phyloP scores from a whole-genome alignment of 129 eudicot genomes.

The Saussurea involucrata region DNA sequence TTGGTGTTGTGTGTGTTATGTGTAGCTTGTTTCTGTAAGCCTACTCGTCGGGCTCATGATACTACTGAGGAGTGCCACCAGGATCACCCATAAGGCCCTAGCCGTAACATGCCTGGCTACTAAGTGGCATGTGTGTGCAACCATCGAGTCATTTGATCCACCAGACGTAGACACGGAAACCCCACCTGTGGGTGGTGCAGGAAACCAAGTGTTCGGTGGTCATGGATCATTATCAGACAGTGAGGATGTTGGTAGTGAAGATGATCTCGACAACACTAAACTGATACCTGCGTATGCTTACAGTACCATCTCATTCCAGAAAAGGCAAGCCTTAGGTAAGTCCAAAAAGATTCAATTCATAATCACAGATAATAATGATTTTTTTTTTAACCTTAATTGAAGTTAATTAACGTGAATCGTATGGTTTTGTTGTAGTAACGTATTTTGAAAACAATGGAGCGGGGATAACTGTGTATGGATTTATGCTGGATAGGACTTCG shows the following conservation, averaged over 20 bases:
- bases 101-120: conserved; percentile 82
- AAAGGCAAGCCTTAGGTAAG: conserved; percentile 91
- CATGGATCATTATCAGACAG: conserved; percentile 52
- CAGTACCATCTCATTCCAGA: conserved; percentile 84
- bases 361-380: not conserved
- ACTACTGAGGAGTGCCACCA: conserved; percentile 74
- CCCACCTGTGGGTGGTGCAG: conserved; percentile 30
- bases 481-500: conserved; percentile 77
- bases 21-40: conserved; percentile 85
- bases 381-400: not conserved
- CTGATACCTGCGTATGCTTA: conserved; percentile 66
- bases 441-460: conserved; percentile 92
- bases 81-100: conserved; percentile 92
- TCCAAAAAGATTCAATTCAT: not conserved
- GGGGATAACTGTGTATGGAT: conserved; percentile 86
- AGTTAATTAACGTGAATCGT: not conserved
- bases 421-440: conserved; percentile 43
- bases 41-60: conserved; percentile 89
- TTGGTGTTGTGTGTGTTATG: not conserved
- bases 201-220: conserved; percentile 25
- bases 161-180: conserved; percentile 51
- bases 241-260: conserved; percentile 79
- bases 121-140: conserved; percentile 94
- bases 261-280: conserved; percentile 69
- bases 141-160: conserved; percentile 70